Percentiles rank a stretch among this genome's conserved stretches.
Conservation (phyloP, 768 basidiomycete species). For the Clathrus columnatus region DNA sequence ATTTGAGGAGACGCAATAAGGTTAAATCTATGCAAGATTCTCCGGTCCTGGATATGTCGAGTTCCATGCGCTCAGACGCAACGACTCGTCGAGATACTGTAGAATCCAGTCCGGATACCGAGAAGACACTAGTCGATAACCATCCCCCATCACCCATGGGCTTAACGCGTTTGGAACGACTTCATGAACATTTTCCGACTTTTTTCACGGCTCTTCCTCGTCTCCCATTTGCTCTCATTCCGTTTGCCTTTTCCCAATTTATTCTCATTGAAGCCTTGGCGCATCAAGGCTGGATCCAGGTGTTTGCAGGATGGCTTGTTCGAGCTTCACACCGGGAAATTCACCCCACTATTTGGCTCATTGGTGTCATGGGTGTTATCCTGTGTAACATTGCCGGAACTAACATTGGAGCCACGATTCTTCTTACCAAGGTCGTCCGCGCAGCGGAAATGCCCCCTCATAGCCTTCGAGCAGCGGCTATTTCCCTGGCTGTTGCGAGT, state of each 20-base stretch:
- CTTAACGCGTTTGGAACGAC: constrained; percentile 4
- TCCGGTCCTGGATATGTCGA: not conserved
- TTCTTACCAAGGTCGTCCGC: constrained; percentile 72
- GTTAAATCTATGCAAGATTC: not conserved
- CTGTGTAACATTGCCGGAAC: constrained; percentile 80
- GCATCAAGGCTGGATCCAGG: constrained; percentile 78
- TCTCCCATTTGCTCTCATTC: constrained; percentile 73
- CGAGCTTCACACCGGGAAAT: constrained; percentile 35
- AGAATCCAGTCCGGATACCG: not conserved
- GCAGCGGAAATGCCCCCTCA: constrained; percentile 23
- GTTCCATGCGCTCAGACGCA: not conserved
- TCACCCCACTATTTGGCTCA: constrained; percentile 49
- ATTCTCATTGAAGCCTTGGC: constrained; percentile 83
- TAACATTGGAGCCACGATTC: constrained; percentile 87
- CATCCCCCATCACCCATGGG: not conserved
- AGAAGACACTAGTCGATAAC: not conserved
- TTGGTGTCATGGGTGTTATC: constrained; percentile 64
- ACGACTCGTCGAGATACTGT: not conserved
- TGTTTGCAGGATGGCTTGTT: constrained; percentile 61
- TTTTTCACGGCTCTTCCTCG: constrained; percentile 54
- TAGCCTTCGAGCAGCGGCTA: constrained; percentile 46
- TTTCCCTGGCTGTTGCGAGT: constrained; percentile 66
- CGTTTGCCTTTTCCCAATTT: constrained; percentile 92
- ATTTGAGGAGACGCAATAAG: constrained; percentile 14
- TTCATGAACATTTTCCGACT: constrained; percentile 50